Evolutionary conservation across 1,284 basidiomycete genomes (phyloP), one percentile per base, ranked within the genome.

Genomic region (Schizopora paradoxa): DNA sequence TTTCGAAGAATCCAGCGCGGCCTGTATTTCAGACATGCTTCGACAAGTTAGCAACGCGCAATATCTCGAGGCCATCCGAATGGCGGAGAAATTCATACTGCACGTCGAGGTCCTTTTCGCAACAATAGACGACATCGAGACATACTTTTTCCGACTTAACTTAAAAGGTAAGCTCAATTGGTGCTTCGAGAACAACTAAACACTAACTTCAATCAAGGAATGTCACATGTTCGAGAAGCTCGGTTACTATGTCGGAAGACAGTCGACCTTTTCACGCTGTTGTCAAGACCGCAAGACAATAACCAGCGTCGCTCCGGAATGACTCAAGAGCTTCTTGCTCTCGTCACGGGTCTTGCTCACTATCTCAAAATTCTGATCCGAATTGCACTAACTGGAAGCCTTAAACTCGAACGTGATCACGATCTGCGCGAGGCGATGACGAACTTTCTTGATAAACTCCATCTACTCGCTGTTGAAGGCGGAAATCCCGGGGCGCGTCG

Each of bases 291-390:
- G 11, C 92, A 95, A 66, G 90, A 94, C 64, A 90, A 88, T 1
- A 90, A 89, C 29, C 80, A 89, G 7, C 79, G 86, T 45, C 73
- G 91, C 56, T 91, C 92, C 82, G 89, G 88, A 51, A 96, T 98
- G 84, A 97, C 94, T 14, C 91, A 97, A 66, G 95, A 99, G 59
- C 73, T 99, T 6, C 79, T 99, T 27, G 91, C 93, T n/a, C 82
- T 99, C 39, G 95, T 99, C 47, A 99, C 96, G 0, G 95, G 96
- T 27, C 76, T 99, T 23, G 95, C 95, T 3, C 95, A 99, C 66
- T 99, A 99, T 66, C 84, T 99, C 63, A 99, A 99, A 72, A 98
- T 99, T 63, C 79, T 99, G 44, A 99, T 99, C 58, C 87, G 95
- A 40, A 98, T 99, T 52, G 94, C 96, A 5, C 73, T 99, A 35